Evolutionary conservation across 768 basidiomycete species (phyloP), one percentile per base, ranked within the genome.

Genomic region (Lactarius pseudohatsudake): DNA sequence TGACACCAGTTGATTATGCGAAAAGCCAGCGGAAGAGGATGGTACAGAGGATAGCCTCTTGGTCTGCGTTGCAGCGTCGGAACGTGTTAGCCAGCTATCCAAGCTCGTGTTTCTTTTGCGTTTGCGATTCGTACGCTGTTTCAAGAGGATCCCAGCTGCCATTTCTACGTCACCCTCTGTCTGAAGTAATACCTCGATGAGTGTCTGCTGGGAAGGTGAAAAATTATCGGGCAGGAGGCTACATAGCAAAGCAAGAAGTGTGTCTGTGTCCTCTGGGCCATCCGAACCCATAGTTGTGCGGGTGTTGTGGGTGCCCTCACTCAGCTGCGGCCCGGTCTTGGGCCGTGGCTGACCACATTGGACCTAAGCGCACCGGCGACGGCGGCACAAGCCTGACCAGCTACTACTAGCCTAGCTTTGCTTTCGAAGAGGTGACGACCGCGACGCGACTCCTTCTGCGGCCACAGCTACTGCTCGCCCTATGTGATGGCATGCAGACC

Each of bases 81-180:
- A 74, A 62, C 22, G 72, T 26, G 56, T 74, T 76, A 91, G 72
- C 90, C 91, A 92, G 41, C 68, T 72, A 57, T 84, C 81, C 57
- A 92, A 73, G 63, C 78, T 78, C 6, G 64, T 66, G n/a, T 72
- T 72, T 34, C 79, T 75, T 66, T 85, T 85, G 64, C 85, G 80
- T 75, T 86, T 88, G 53, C 50, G 13, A 18, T 32, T 57, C 28
- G 28, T 5, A 20, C 32, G 40, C 20, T 56, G 62, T 43, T 64
- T 63, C 22, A 43, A 28, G 9, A 71, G 18, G 22, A 57, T n/a
- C 38, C 62, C 50, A 40, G 53, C 68, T 3, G 68, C 70, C 36
- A 57, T 62, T 57, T 66, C 28, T 10, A 69, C 59, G 36, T 71
- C n/a, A 22, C 70, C 68, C 8, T 69, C 62, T n/a, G 70, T 30